Evolutionary conservation across 345 rosid genomes (phyloP), one percentile per base, ranked within the genome.

Genomic region (Psidium friedrichsthalianum): DNA sequence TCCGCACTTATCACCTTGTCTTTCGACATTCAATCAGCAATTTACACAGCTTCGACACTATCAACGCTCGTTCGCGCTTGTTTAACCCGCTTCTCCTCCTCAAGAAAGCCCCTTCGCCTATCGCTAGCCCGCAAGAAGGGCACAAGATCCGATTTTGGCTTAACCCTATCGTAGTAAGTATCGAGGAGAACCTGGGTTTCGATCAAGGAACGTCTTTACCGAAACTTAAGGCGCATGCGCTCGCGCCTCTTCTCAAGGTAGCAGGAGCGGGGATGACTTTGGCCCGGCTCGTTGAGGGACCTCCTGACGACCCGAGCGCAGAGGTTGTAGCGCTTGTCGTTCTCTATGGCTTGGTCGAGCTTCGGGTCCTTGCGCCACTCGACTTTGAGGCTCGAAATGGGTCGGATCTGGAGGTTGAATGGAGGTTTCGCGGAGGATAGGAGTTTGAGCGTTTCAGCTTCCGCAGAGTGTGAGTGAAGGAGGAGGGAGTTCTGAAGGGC

Each of bases 1-100:
- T 97, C 98, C 0, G 90, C 91, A 84, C 92, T 93, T 74, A 95
- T 86, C 0, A 94, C 92, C 84, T 89, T 92, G 81, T 92, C 89
- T 49, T 90, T 95, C 5, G 98, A 88, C 98, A 94, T 96, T 98
- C n/a, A n/a, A 94, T 94, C 91, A 97, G 83, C 90, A 97, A 87
- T 85, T 93, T 95, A 64, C 98, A 96, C 84, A 96, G 90, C 90
- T 94, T 96, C 2, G 93, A 88, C 27, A 97, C 99, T 52, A 93
- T 82, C 82, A 92, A 82, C n/a, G 85, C 87, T 97, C 98, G 21
- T 96, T 91, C 32, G 91, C 87, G 0, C 7, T 6, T 6, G 80
- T 84, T 85, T 85, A 97, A 97, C 90, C 91, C 91, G 89, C 83
- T 87, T 85, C 87, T 97, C 97, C 82, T 93, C 94, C 59, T 92